phyloP scores from a whole-genome alignment of 106 monocot genomes.

The Dioscorea dumetorum region DNA sequence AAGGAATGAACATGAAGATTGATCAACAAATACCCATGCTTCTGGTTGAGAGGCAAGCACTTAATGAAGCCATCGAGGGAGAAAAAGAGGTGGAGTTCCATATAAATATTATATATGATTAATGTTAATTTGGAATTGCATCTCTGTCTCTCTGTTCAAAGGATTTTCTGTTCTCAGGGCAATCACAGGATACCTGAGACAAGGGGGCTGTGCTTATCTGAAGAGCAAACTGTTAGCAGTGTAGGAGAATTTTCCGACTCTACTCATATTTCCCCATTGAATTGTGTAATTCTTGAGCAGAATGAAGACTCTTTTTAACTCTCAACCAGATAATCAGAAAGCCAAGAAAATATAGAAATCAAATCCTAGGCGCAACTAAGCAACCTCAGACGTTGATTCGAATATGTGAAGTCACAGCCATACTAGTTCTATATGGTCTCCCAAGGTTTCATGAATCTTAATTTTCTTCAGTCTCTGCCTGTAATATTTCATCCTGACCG shows the following conservation, averaged over 20 bases:
- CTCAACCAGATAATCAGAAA: slow-evolving; percentile 53
- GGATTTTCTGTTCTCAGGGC: slow-evolving; percentile 32
- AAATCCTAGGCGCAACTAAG: slow-evolving; percentile 78
- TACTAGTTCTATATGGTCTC: slow-evolving; percentile 91
- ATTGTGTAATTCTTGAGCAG: neutral
- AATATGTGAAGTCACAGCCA: slow-evolving; percentile 91
- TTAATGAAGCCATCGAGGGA: slow-evolving; percentile 98
- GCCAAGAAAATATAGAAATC: slow-evolving; percentile 69
- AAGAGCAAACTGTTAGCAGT: slow-evolving; percentile 91
- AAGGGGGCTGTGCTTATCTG: slow-evolving; percentile 89
- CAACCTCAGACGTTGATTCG: slow-evolving; percentile 71
- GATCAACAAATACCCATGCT: slow-evolving; percentile 99
- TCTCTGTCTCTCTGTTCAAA: neutral
- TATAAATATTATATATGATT: neutral
- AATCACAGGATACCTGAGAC: slow-evolving; percentile 91
- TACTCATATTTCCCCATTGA: neutral
- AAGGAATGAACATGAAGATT: slow-evolving; percentile 94
- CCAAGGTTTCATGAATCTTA: slow-evolving; percentile 48
- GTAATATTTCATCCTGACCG: neutral
- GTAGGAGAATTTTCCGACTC: slow-evolving; percentile 27
- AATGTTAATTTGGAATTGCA: neutral
- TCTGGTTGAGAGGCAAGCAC: slow-evolving; percentile 92
- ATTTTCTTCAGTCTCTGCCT: neutral
- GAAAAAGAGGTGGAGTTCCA: slow-evolving; percentile 62
- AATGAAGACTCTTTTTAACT: neutral